Evolutionary conservation across 805 yeast genomes (phyloP), one percentile per base, ranked within the genome.

Genomic region (Torulaspora indica): DNA sequence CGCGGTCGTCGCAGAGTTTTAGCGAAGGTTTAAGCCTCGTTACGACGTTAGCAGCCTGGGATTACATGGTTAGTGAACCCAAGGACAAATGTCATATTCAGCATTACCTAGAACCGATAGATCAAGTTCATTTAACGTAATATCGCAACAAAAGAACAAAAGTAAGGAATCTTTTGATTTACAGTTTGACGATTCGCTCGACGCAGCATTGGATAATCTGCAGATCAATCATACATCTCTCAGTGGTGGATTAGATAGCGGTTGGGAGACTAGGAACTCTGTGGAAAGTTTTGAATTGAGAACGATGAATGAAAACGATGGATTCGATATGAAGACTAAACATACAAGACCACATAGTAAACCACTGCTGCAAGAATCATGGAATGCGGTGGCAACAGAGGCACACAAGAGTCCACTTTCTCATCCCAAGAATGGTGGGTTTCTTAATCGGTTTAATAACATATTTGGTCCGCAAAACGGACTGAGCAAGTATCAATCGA

Each of bases 101-200:
- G 54, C 61, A 25, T 51, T 53, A 33, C 52, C 54, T 17, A 55
- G 57, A 23, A 38, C 55, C 8, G 44, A 39, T 24, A 40, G 35
- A 40, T 32, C 35, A 36, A 46, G 39, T 38, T 45, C 35, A 34
- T 31, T 45, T 8, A 45, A 40, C 24, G 38, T 38, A 20, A 36
- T 37, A 12, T 32, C 38, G 32, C 42, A 40, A 38, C 42, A 42
- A 28, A 43, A 45, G 23, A 45, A 39, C 14, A 48, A 52, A 41
- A 69, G 72, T 42, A 53, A 57, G 24, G 75, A 75, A 36, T 69
- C 78, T 9, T 72, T 81, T 54, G 88, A 82, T 53, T 75, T 77
- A 51, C 73, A 72, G 52, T 77, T 83, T 57, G 88, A 82, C 57
- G 73, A 71, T 50, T 78, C 84, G 8, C 68, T 81, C 46, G 85